Evolutionary conservation across 768 basidiomycete species (phyloP).

Genomic region (Kwoniella mangroviensis): DNA sequence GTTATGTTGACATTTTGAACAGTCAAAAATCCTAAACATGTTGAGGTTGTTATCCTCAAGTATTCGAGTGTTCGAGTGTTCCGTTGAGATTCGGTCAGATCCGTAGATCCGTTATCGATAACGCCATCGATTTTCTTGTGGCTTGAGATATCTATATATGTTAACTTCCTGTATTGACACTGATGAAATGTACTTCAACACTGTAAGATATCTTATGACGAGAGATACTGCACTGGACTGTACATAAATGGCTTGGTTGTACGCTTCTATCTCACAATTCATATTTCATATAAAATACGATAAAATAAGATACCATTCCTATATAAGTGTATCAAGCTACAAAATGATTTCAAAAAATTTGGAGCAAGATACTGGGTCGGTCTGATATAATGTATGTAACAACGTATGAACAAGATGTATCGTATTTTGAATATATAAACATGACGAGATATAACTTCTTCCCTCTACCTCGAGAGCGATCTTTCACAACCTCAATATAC

Average conservation of each 20-base stretch:
- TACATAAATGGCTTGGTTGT: no score
- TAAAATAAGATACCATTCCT: background rate
- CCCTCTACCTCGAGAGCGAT: background rate
- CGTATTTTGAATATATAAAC: slow-evolving; percentile 4
- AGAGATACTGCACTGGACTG: no score
- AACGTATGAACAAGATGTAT: background rate
- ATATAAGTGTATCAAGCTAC: background rate
- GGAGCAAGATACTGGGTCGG: background rate
- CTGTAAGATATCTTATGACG: no score
- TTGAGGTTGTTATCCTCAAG: no score
- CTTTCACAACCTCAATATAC: slow-evolving; percentile 13
- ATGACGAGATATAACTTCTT: background rate
- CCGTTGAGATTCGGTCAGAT: slow-evolving; percentile 1
- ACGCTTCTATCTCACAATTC: background rate
- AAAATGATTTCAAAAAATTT: background rate
- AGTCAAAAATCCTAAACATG: no score
- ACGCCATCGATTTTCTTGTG: slow-evolving; percentile 30
- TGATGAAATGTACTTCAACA: no score
- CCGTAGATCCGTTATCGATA: slow-evolving; percentile 21
- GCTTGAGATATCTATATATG: no score
- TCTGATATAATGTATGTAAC: background rate
- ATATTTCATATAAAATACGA: slow-evolving; percentile 1
- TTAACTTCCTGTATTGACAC: no score
- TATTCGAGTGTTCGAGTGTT: background rate
- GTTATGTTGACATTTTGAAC: no score